Percentiles rank a stretch among this genome's conserved stretches.
phyloP scores from a whole-genome alignment of 2,329 filamentous ascomycete species.

The Xylariales sp. region DNA sequence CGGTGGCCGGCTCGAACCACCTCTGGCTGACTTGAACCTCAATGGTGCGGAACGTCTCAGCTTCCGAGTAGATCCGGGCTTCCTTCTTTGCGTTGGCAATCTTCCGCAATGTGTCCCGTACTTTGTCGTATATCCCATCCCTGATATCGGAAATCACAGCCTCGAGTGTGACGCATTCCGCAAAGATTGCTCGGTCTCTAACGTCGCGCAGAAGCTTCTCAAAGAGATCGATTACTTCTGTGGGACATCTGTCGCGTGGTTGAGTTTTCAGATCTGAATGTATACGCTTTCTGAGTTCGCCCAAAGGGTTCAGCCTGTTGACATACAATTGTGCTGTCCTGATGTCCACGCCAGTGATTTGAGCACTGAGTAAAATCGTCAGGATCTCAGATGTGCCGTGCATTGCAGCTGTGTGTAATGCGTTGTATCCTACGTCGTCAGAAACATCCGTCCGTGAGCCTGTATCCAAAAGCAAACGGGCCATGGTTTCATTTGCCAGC shows the following conservation, averaged over 20 bases:
- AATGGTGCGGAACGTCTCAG: constrained; percentile 14
- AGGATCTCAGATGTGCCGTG: neutral
- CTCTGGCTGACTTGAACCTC: constrained; percentile 10
- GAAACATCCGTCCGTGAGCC: neutral
- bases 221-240: constrained; percentile 1
- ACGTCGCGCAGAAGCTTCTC: constrained; percentile 13
- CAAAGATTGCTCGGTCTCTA: constrained; percentile 11
- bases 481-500: neutral
- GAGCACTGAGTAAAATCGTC: neutral
- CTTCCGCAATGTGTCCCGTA: neutral
- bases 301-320: neutral
- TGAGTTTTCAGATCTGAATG: neutral
- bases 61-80: constrained; percentile 13
- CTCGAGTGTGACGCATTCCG: constrained; percentile 11
- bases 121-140: neutral
- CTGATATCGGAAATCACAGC: constrained; percentile 10
- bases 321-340: neutral
- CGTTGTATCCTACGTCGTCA: neutral
- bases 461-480: neutral
- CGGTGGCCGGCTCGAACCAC: constrained; percentile 11
- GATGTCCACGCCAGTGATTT: neutral
- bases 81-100: constrained; percentile 11
- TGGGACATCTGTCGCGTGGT: neutral
- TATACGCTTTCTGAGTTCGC: neutral
- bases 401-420: neutral